These are phyloP conservation scores for Fusarium chaquense DNA, from an alignment of 2,329 filamentous ascomycete genomes.

Conservation along the genomic window DNA sequence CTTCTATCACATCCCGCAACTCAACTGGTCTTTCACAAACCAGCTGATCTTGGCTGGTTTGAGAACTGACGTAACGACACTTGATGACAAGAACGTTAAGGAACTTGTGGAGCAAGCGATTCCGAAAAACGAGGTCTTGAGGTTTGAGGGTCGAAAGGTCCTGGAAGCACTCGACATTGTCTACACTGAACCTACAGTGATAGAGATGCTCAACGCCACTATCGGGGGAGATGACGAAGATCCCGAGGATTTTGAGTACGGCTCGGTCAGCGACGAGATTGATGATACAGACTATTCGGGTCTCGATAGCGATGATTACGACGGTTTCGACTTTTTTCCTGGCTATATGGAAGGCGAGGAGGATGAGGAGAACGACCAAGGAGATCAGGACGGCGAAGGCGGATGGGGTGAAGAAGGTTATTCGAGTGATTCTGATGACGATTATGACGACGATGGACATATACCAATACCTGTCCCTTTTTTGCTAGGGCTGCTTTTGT, in stretches of 20 bases:
- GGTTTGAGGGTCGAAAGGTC: conserved; percentile 41
- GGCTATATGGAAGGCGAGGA: conserved; percentile 24
- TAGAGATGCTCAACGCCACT: conserved; percentile 9
- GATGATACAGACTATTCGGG: conserved; percentile 32
- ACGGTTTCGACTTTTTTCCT: conserved; percentile 16
- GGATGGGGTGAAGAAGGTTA: conserved; percentile 22
- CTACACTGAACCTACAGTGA: conserved; percentile 36
- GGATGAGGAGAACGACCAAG: conserved; percentile 19
- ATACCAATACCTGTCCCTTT: conserved; percentile 38
- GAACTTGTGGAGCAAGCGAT: conserved; percentile 41
- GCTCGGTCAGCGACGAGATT: conserved; percentile 35
- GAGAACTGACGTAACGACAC: conserved; percentile 43
- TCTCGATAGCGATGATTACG: conserved; percentile 27
- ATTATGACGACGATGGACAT: conserved; percentile 35
- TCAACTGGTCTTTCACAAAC: conserved; percentile 46
- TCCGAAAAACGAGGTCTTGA: conserved; percentile 36
- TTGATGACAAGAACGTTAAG: conserved; percentile 39
- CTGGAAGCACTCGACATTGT: conserved; percentile 44
- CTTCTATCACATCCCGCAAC: conserved; percentile 22
- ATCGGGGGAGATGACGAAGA: not conserved
- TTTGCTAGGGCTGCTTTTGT: conserved; percentile 35
- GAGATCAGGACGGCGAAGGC: conserved; percentile 8
- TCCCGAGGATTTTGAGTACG: conserved; percentile 26
- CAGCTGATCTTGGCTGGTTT: conserved; percentile 43
- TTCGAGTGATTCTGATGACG: conserved; percentile 38